Percentiles rank a stretch among this genome's conserved stretches.
Conservation (phyloP, 2,329 filamentous ascomycete species). For the Metarhizium humberi region DNA sequence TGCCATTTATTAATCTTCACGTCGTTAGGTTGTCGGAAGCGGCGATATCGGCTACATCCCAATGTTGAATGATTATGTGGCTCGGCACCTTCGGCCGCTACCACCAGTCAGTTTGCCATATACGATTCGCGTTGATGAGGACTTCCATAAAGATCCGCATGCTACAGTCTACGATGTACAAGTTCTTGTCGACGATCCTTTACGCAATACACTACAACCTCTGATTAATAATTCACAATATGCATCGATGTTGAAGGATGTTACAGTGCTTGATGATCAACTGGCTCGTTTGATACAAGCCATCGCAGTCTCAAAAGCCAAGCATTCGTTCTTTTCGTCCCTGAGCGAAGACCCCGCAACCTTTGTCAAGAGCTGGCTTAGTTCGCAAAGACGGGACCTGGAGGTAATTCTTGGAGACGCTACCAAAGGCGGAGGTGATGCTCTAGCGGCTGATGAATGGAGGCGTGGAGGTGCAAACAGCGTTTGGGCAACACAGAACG, state of each 20-base stretch:
- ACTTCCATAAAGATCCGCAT: constrained; percentile 64
- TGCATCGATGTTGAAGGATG: constrained; percentile 63
- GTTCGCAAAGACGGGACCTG: constrained; percentile 81
- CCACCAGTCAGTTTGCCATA: constrained; percentile 78
- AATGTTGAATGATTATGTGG: constrained; percentile 70
- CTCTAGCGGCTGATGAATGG: constrained; percentile 57
- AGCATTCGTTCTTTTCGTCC: constrained; percentile 76
- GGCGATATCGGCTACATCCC: constrained; percentile 79
- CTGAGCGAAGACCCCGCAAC: constrained; percentile 72
- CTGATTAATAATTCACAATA: constrained; percentile 63
- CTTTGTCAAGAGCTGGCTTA: constrained; percentile 82
- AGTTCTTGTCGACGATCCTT: constrained; percentile 74
- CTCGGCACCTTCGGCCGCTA: constrained; percentile 67
- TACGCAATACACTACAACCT: constrained; percentile 56
- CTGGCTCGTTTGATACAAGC: constrained; percentile 76
- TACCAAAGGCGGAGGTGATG: constrained; percentile 50
- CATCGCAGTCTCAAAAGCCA: constrained; percentile 75
- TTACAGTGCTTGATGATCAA: constrained; percentile 73
- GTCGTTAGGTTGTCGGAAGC: constrained; percentile 56
- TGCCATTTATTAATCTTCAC: constrained; percentile 1
- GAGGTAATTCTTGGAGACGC: constrained; percentile 82
- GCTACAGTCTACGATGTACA: constrained; percentile 86
- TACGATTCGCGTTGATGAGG: constrained; percentile 86
- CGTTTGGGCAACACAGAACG: constrained; percentile 48
- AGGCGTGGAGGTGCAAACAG: constrained; percentile 47